These are phyloP conservation scores for Metrosideros polymorpha DNA, from an alignment of 441 rosid genomes.

Conservation along the genomic window DNA sequence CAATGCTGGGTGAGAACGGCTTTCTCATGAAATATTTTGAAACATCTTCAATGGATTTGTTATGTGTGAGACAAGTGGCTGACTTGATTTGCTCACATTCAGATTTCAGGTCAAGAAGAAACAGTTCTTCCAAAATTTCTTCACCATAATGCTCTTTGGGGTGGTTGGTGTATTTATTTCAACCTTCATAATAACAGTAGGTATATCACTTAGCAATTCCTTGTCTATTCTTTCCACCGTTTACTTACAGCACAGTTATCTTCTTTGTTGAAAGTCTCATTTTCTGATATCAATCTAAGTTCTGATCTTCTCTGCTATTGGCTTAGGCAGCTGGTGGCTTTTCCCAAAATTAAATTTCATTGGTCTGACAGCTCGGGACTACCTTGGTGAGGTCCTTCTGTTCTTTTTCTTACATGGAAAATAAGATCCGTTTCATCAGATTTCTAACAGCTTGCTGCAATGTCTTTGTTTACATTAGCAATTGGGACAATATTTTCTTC, in stretches of 20 bases:
- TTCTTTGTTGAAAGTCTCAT: background rate
- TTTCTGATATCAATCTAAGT: background rate
- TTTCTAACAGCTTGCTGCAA: background rate
- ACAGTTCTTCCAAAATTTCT: conserved; percentile 69
- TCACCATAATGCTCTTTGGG: conserved; percentile 74
- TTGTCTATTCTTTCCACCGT: background rate
- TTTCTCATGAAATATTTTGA: background rate
- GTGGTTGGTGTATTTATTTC: conserved; percentile 79
- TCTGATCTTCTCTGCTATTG: background rate
- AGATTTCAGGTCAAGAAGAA: conserved; percentile 96
- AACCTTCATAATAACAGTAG: conserved; percentile 41
- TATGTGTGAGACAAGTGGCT: background rate
- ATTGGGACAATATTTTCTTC: conserved; percentile 85
- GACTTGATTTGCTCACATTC: background rate
- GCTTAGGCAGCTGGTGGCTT: conserved; percentile 70
- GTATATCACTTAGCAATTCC: conserved; percentile 15
- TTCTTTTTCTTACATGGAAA: background rate
- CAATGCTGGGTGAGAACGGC: conserved; percentile 69
- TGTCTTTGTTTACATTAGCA: conserved; percentile 33
- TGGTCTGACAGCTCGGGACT: conserved; percentile 49
- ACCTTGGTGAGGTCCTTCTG: conserved; percentile 44
- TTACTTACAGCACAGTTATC: background rate
- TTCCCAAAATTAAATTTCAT: conserved; percentile 54
- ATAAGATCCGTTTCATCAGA: background rate
- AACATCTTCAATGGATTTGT: background rate